These are phyloP conservation scores for Paecilomyces variotii DNA, from an alignment of 2,329 filamentous ascomycete genomes.

Conservation along the genomic window DNA sequence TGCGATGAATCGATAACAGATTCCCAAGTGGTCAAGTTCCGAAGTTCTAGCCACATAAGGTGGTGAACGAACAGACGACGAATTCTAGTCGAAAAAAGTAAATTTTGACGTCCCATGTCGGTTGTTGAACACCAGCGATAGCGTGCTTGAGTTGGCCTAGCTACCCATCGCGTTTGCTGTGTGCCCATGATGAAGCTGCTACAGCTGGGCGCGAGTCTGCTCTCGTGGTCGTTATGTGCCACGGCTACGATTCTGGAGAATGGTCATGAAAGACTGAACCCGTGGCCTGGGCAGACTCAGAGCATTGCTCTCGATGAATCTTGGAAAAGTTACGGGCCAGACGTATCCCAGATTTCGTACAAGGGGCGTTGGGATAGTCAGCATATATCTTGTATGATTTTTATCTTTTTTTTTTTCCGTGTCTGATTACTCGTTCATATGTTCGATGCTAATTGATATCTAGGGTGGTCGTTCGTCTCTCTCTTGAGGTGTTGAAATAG, in stretches of 20 bases:
- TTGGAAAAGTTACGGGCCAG: constrained; percentile 44
- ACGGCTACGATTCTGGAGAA: constrained; percentile 37
- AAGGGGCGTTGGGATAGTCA: constrained; percentile 57
- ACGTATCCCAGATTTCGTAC: constrained; percentile 50
- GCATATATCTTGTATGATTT: constrained; percentile 44
- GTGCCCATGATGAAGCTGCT: constrained; percentile 11
- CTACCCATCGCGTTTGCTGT: background rate
- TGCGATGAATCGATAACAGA: background rate
- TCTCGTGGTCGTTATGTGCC: constrained; percentile 12
- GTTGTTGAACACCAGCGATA: background rate
- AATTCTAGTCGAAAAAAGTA: background rate
- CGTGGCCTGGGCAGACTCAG: constrained; percentile 31
- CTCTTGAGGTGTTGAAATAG: background rate
- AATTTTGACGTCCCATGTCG: background rate
- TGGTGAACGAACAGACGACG: background rate
- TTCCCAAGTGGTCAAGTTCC: background rate
- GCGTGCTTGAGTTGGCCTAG: background rate
- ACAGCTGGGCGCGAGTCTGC: constrained; percentile 3
- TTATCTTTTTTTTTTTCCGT: background rate
- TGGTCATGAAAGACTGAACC: constrained; percentile 30
- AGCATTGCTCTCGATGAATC: constrained; percentile 21
- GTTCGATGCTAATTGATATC: constrained; percentile 4
- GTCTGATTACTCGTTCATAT: background rate
- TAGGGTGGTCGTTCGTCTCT: constrained; percentile 47
- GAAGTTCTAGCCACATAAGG: too few species aligned